A percentile compares a stretch with the other conserved stretches of the same genome.
These are phyloP conservation scores for Penicillium pulvis DNA, from an alignment of 495 filamentous ascomycete genomes.

Conservation along the genomic window DNA sequence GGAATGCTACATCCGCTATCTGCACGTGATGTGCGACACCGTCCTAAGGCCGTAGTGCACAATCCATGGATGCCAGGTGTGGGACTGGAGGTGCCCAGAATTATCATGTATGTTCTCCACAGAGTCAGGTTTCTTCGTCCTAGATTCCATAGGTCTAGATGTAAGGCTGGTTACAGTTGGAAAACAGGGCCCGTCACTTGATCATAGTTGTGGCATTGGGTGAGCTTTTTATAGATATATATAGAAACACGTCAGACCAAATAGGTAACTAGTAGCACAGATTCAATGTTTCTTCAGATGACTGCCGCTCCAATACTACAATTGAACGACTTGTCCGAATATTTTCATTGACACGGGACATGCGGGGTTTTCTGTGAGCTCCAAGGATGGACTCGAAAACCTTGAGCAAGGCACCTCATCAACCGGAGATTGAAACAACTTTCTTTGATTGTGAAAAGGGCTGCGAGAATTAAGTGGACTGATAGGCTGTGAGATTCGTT, in stretches of 20 bases:
- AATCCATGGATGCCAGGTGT: neutral
- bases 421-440: neutral
- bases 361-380: neutral
- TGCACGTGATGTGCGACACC: constrained; percentile 12
- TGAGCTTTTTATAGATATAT: neutral
- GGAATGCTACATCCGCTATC: constrained; percentile 12
- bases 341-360: constrained; percentile 10
- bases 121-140: neutral
- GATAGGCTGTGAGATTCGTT: neutral
- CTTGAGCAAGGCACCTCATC: neutral
- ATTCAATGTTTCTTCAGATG: neutral
- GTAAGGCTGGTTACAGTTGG: neutral
- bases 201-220: neutral
- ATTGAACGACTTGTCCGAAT: constrained; percentile 22
- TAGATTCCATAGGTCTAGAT: too few species aligned
- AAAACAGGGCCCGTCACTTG: neutral
- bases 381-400: neutral
- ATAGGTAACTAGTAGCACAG: neutral
- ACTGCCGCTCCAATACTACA: neutral
- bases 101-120: neutral
- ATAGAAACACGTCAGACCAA: neutral
- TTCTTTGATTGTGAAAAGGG: neutral
- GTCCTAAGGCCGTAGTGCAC: neutral
- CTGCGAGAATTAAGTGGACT: neutral
- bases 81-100: too few species aligned